Conservation (phyloP, 1,139 yeast genomes). For the Yamadazyma mexicana region DNA sequence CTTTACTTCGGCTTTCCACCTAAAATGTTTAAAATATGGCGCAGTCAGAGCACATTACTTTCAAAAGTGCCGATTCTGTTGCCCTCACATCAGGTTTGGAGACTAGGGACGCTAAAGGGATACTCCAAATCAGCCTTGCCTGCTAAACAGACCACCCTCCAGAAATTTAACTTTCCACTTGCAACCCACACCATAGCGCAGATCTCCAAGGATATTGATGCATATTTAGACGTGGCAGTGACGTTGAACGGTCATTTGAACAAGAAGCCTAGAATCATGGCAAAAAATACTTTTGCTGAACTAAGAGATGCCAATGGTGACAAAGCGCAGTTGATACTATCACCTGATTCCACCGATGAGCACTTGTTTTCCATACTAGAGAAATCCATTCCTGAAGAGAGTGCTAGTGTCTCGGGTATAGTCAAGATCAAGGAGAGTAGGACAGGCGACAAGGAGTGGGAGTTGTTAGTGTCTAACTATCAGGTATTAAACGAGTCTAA, state of each 20-base stretch:
- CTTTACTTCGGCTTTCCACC: no score
- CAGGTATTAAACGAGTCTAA: slow-evolving; percentile 67
- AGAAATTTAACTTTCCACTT: slow-evolving; percentile 39
- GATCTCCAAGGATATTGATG: slow-evolving; percentile 17
- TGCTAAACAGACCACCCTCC: slow-evolving; percentile 14
- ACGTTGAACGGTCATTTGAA: slow-evolving; percentile 80
- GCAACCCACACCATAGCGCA: slow-evolving; percentile 33
- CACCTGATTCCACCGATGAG: slow-evolving; percentile 42
- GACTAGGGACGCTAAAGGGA: no score
- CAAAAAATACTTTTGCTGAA: slow-evolving; percentile 62
- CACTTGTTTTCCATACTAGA: slow-evolving; percentile 44
- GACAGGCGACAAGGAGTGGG: slow-evolving; percentile 41
- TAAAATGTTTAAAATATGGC: not conserved
- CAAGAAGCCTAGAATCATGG: slow-evolving; percentile 56
- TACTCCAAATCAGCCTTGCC: slow-evolving; percentile 4
- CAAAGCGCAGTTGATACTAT: slow-evolving; percentile 58
- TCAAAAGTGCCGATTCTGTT: no score
- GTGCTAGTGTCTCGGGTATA: slow-evolving; percentile 67
- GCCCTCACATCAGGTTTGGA: no score
- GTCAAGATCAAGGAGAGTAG: slow-evolving; percentile 36
- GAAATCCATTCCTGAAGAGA: slow-evolving; percentile 64
- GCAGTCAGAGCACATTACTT: not conserved
- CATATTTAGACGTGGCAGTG: slow-evolving; percentile 19
- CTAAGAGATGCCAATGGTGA: slow-evolving; percentile 74
- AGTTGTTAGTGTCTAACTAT: slow-evolving; percentile 52